Percentiles rank a stretch among this genome's conserved stretches.
phyloP scores from a whole-genome alignment of 495 filamentous ascomycete species.

The Polyplosphaeria fusca region DNA sequence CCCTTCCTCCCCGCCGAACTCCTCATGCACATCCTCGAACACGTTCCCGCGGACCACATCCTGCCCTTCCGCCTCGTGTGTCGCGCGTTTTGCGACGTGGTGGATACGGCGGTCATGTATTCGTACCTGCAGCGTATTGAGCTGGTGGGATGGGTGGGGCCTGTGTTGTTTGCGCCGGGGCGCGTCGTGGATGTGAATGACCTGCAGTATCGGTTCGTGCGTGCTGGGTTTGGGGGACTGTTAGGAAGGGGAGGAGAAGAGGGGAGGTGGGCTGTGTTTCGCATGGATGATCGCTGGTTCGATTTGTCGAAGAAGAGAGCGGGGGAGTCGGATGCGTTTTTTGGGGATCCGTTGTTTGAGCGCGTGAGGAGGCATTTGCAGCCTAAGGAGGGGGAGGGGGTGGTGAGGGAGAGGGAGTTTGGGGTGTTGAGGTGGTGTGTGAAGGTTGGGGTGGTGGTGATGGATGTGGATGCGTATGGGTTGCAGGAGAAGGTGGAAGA shows the following conservation, averaged over 20 bases:
- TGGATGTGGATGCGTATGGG: no score
- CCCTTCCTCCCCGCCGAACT: slow-evolving; percentile 22
- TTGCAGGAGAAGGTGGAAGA: no score
- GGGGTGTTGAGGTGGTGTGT: slow-evolving; percentile 9
- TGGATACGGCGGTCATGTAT: slow-evolving; percentile 10
- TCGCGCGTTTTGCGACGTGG: slow-evolving; percentile 10
- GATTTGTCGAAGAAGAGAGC: background rate
- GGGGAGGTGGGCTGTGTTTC: no score
- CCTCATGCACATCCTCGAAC: slow-evolving; percentile 7
- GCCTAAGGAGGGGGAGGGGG: background rate
- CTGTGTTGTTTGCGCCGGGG: no score
- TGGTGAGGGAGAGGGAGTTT: background rate
- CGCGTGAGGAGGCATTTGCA: background rate
- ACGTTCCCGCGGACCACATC: slow-evolving; percentile 14
- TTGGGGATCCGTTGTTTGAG: background rate
- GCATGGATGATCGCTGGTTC: slow-evolving; percentile 11
- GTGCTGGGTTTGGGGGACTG: no score
- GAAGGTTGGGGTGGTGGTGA: background rate
- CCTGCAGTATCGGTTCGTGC: no score
- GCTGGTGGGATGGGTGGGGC: slow-evolving; percentile 12
- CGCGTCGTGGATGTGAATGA: no score
- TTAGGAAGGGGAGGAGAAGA: no score
- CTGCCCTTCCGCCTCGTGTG: slow-evolving; percentile 15
- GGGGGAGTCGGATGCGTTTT: background rate
- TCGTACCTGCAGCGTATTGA: slow-evolving; percentile 1